Base-by-base conservation (phyloP, 306 rosid species). In the Prunus mira region DNA sequence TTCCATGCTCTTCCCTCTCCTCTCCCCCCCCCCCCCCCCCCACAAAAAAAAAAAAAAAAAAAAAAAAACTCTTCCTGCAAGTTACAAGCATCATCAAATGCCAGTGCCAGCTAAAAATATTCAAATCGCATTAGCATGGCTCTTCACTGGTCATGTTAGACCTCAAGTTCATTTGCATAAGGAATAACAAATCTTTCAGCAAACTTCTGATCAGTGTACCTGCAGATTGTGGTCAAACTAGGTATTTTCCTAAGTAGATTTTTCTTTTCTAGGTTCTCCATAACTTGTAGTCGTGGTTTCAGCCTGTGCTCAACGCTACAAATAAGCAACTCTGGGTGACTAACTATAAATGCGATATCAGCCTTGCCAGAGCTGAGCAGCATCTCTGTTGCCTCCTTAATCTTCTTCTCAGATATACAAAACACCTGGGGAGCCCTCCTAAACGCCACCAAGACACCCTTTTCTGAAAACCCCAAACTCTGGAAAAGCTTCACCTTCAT, bases 351-450 rank as follows among this genome's bases (percentile, higher is more conserved):
- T 0, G 82, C 65, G 32, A 85, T 64, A 32, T 82, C 82, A 49
- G 28, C 19, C 52, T 58, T 72, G 49, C 81, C 75, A 1, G 38
- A 25, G 63, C 71, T 67, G 46, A 82, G 56, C 66, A 82, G 62
- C 27, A 70, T 25, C 72, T 77, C 71, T 0, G 65, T 41, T 50
- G 30, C 69, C 76, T 74, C 54, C 75, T 27, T 80, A 32, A 85
- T 64, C 57, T 82, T 85, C 45, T 54, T 41, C 71, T 72, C 76
- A 12, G 82, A 85, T 27, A 82, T 18, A 10, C 69, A 22, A 65
- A 82, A 73, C 56, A 77, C 82, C 30, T 25, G 71, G 3, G 84
- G 89, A 18, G 17, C 17, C 75, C 80, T 76, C 38, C 73, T 72
- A 43, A 85, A 79, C 12, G 67, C 28, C 3, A 0, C 10, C 12